These are phyloP conservation scores for Porogramme epimiltina DNA, from an alignment of 1,284 basidiomycete genomes.

Conservation along the genomic window DNA sequence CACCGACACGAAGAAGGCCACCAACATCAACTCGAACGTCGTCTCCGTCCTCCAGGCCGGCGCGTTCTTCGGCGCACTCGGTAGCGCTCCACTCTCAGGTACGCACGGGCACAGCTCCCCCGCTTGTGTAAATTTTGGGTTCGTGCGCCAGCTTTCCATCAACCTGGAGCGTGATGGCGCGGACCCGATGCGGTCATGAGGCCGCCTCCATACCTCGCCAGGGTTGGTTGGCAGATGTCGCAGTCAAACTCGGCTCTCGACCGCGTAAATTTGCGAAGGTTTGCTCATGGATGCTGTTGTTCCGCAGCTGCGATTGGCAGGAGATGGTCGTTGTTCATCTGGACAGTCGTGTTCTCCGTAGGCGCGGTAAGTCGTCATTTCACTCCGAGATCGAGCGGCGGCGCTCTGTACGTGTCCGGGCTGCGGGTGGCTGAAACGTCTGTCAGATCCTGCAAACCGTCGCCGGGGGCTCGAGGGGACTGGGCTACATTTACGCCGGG, in stretches of 20 bases:
- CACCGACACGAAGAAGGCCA: conserved; percentile 34
- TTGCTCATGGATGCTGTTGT: no score
- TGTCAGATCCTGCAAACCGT: conserved; percentile 59
- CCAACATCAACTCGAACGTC: conserved; percentile 59
- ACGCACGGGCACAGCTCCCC: conserved; percentile 23
- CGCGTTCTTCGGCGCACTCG: conserved; percentile 78
- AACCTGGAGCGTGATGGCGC: no score
- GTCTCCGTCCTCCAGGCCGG: conserved; percentile 81
- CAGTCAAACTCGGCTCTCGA: no score
- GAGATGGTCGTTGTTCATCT: conserved; percentile 55
- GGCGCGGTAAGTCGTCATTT: conserved; percentile 61
- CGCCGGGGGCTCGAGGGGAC: conserved; percentile 53
- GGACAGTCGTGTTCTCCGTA: conserved; percentile 61
- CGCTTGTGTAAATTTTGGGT: not conserved
- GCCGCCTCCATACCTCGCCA: no score
- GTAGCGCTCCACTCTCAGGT: conserved; percentile 66
- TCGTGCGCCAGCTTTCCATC: not conserved
- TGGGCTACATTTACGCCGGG: conserved; percentile 73
- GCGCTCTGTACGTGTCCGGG: conserved; percentile 12
- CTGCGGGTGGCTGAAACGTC: not conserved
- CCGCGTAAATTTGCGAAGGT: no score
- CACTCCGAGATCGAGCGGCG: no score
- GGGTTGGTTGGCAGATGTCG: no score
- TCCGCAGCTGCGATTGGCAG: conserved; percentile 55
- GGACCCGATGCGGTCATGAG: no score